These are phyloP conservation scores for Aspergillus udagawae DNA, from an alignment of 2,329 filamentous ascomycete genomes.

Conservation along the genomic window DNA sequence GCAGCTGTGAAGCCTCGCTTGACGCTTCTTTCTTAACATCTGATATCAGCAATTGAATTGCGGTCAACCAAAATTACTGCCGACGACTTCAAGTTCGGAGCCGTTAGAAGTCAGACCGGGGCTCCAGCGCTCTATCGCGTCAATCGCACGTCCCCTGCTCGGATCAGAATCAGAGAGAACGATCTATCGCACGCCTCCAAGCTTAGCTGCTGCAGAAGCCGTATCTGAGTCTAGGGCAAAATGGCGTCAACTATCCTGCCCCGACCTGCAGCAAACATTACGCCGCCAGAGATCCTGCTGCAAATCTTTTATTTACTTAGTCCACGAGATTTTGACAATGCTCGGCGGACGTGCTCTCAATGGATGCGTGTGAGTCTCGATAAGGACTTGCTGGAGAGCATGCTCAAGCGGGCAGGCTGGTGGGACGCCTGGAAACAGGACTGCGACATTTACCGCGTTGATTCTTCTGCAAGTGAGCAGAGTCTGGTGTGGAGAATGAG, in stretches of 20 bases:
- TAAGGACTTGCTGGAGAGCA: conserved; percentile 45
- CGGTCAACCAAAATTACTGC: not conserved
- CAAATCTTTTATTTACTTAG: conserved; percentile 44
- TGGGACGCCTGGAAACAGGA: conserved; percentile 40
- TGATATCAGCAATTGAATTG: not conserved
- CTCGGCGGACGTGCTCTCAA: conserved; percentile 55
- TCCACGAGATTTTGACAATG: conserved; percentile 56
- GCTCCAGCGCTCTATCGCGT: not conserved
- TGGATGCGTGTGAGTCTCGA: conserved; percentile 61
- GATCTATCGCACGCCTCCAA: not conserved
- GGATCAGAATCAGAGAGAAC: not conserved
- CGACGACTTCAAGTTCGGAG: not conserved
- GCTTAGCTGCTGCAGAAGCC: not conserved
- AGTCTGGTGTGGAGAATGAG: conserved; percentile 41
- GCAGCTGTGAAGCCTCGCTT: not conserved
- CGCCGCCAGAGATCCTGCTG: conserved; percentile 49
- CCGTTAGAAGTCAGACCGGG: not conserved
- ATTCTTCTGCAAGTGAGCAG: conserved; percentile 35
- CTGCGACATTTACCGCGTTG: conserved; percentile 22
- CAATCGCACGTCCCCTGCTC: not conserved
- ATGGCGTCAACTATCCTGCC: conserved; percentile 2
- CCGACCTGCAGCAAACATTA: conserved; percentile 28
- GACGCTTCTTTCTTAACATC: not conserved
- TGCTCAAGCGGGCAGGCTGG: conserved; percentile 57
- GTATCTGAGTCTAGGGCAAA: not conserved